Percentiles rank a stretch among this genome's conserved stretches.
These are phyloP conservation scores for Neofusicoccum parvum DNA, from an alignment of 2,329 filamentous ascomycete species.

Conservation along the genomic window DNA sequence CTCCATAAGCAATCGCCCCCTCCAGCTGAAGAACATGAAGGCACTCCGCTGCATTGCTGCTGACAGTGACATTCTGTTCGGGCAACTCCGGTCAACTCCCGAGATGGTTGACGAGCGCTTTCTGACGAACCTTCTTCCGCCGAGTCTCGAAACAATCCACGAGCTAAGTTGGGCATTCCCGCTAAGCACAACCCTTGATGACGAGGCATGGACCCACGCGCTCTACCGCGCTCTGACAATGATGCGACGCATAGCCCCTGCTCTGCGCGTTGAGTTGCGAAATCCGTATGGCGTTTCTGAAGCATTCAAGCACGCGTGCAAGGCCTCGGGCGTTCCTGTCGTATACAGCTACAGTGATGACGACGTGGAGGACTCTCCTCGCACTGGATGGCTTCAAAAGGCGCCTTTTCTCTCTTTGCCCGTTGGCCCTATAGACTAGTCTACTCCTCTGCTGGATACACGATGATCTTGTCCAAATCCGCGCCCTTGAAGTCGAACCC, in stretches of 20 bases:
- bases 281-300: not conserved
- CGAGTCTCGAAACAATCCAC: not conserved
- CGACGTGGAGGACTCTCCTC: not conserved
- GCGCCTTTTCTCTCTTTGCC: not conserved
- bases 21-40: not conserved
- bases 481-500: slow-evolving; percentile 60
- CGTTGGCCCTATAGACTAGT: not conserved
- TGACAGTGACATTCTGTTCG: not conserved
- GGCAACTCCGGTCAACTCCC: not conserved
- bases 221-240: not conserved
- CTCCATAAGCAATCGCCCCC: not conserved
- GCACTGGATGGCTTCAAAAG: not conserved
- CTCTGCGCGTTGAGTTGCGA: not conserved
- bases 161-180: not conserved
- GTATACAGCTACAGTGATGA: not conserved
- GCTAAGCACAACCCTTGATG: not conserved
- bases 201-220: not conserved
- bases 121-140: not conserved
- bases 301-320: not conserved
- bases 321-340: not conserved
- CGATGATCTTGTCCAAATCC: slow-evolving; percentile 61
- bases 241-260: not conserved
- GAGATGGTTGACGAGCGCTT: not conserved
- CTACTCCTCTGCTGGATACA: slow-evolving; percentile 57
- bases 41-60: not conserved